These are phyloP conservation scores for Dinochytrium kinnereticum DNA, from an alignment of 371 early-diverging fungal species.

Conservation along the genomic window DNA sequence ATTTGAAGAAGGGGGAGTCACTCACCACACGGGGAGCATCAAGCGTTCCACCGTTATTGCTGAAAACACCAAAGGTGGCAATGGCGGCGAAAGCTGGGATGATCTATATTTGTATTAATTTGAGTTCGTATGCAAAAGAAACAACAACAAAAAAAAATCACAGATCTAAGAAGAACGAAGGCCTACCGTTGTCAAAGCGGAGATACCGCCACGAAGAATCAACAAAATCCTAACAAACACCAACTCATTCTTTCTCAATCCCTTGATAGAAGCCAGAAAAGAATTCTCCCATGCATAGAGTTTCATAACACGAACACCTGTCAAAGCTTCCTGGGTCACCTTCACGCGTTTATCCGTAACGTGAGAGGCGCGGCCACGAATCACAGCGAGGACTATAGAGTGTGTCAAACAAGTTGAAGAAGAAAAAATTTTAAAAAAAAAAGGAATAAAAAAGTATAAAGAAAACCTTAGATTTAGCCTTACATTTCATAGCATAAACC, in stretches of 20 bases:
- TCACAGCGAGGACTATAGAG: slow-evolving; percentile 15
- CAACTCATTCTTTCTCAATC: slow-evolving; percentile 25
- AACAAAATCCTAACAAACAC: slow-evolving; percentile 12
- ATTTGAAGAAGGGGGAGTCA: slow-evolving; percentile 23
- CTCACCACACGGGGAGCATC: slow-evolving; percentile 28
- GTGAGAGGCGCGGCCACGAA: slow-evolving; percentile 17
- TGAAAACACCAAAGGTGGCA: slow-evolving; percentile 26
- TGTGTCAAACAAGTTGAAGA: no score
- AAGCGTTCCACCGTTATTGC: slow-evolving; percentile 17
- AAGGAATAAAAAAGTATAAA: neutral
- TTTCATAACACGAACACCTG: slow-evolving; percentile 51
- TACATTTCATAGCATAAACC: slow-evolving; percentile 6
- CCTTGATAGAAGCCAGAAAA: slow-evolving; percentile 25
- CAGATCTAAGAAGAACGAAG: neutral
- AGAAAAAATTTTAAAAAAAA: no score
- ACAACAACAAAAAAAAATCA: neutral
- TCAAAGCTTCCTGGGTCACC: slow-evolving; percentile 34
- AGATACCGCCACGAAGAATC: slow-evolving; percentile 17
- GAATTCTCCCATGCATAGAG: slow-evolving; percentile 40
- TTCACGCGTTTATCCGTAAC: slow-evolving; percentile 44
- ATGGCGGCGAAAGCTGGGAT: slow-evolving; percentile 64
- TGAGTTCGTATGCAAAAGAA: no score
- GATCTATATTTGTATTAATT: slow-evolving; percentile 39
- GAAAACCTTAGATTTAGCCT: neutral
- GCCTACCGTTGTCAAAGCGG: slow-evolving; percentile 28